These are phyloP conservation scores for Triadica sebifera DNA, from an alignment of 345 rosid genomes.

Conservation along the genomic window DNA sequence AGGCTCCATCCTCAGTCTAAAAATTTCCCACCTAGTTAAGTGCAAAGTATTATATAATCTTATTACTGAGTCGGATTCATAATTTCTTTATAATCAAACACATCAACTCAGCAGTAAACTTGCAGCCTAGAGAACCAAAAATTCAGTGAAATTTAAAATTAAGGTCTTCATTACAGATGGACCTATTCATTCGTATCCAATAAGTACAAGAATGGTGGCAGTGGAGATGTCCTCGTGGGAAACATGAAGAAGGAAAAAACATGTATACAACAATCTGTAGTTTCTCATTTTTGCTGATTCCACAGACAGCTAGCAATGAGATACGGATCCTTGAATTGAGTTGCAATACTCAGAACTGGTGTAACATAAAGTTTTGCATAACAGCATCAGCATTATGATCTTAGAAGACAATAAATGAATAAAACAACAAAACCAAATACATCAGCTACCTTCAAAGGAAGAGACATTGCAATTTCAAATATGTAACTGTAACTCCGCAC, in stretches of 20 bases:
- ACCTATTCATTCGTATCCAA: neutral
- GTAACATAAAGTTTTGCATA: constrained; percentile 63
- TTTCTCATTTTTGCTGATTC: constrained; percentile 2
- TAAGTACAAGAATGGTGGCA: too few species aligned
- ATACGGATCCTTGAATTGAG: neutral
- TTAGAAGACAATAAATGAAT: constrained; percentile 17
- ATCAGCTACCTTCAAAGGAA: neutral
- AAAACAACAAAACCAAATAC: constrained; percentile 3
- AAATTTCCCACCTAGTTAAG: too few species aligned
- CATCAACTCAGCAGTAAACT: too few species aligned
- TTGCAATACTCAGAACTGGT: constrained; percentile 53
- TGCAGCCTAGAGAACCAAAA: neutral
- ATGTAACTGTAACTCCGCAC: neutral
- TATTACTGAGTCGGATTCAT: too few species aligned
- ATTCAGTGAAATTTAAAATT: neutral
- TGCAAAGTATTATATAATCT: neutral
- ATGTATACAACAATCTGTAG: neutral
- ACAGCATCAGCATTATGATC: constrained; percentile 47
- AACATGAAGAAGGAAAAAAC: neutral
- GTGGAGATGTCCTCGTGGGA: neutral
- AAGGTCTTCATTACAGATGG: neutral
- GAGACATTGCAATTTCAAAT: neutral
- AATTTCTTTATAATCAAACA: neutral
- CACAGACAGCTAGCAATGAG: neutral
- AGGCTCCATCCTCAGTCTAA: neutral